phyloP scores from a whole-genome alignment of 2,329 filamentous ascomycete genomes.

The Claviceps pazoutovae region DNA sequence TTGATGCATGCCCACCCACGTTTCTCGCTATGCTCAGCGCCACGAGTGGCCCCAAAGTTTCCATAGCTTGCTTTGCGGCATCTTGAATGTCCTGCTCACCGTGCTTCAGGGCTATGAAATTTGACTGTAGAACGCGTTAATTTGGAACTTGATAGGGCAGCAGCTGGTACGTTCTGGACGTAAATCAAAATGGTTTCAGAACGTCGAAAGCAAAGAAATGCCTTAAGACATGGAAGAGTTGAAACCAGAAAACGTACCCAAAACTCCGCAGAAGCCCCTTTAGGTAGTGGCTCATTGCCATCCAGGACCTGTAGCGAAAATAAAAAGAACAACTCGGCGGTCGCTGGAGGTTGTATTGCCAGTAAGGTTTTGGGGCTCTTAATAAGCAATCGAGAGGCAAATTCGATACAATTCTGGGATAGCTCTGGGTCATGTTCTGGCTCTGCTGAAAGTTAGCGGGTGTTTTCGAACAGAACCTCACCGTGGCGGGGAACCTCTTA shows the following conservation, averaged over 20 bases:
- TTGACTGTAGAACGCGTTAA: slow-evolving; percentile 25
- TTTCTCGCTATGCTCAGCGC: slow-evolving; percentile 47
- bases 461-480: not conserved
- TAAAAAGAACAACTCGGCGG: slow-evolving; percentile 52
- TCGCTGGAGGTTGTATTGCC: slow-evolving; percentile 36
- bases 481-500: slow-evolving; percentile 14
- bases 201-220: too few relatives aligned
- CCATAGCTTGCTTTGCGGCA: slow-evolving; percentile 34
- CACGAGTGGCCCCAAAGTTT: slow-evolving; percentile 48
- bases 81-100: slow-evolving; percentile 28
- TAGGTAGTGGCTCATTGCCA: slow-evolving; percentile 60
- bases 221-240: too few relatives aligned
- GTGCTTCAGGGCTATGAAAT: slow-evolving; percentile 35
- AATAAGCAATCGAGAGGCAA: slow-evolving; percentile 49
- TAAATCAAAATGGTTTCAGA: not conserved
- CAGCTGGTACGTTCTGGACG: not conserved
- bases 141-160: not conserved
- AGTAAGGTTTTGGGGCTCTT: slow-evolving; percentile 50
- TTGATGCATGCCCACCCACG: slow-evolving; percentile 51
- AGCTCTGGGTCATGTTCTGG: slow-evolving; percentile 61
- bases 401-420: slow-evolving; percentile 59
- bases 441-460: slow-evolving; percentile 27
- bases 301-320: slow-evolving; percentile 59
- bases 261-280: slow-evolving; percentile 58
- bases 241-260: slow-evolving; percentile 41